phyloP scores from a whole-genome alignment of 2,329 filamentous ascomycete species.

The Alternaria solani region DNA sequence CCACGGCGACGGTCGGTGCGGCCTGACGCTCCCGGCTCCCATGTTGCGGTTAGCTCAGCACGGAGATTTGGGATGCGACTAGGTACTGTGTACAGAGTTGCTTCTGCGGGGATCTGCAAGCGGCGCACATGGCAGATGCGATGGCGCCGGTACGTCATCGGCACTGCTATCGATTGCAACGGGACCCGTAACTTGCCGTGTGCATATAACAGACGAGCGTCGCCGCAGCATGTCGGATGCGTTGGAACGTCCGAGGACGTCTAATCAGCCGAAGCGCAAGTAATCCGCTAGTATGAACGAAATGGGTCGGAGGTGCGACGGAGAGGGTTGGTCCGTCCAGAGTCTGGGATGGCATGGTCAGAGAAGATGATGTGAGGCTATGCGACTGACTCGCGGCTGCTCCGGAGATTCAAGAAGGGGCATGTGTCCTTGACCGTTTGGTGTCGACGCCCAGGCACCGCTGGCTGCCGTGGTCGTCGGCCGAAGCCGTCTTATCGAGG shows the following conservation, averaged over 20 bases:
- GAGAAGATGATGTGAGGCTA: background rate
- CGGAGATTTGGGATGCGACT: background rate
- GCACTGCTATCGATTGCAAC: background rate
- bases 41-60: background rate
- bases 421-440: background rate
- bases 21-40: background rate
- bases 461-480: background rate
- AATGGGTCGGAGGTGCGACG: background rate
- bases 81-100: background rate
- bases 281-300: background rate
- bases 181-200: background rate
- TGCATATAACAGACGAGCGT: background rate
- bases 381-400: background rate
- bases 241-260: background rate
- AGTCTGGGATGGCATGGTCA: background rate
- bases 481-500: background rate
- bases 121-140: background rate
- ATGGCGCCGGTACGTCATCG: conserved; percentile 8
- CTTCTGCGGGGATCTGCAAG: conserved; percentile 4
- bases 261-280: background rate
- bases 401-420: background rate
- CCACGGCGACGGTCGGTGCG: background rate
- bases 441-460: background rate
- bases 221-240: background rate
- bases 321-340: background rate